Percentiles rank a stretch among this genome's conserved stretches.
Evolutionary conservation across 495 filamentous ascomycete genomes (phyloP).

Genomic region (Penicillium diatomitis): DNA sequence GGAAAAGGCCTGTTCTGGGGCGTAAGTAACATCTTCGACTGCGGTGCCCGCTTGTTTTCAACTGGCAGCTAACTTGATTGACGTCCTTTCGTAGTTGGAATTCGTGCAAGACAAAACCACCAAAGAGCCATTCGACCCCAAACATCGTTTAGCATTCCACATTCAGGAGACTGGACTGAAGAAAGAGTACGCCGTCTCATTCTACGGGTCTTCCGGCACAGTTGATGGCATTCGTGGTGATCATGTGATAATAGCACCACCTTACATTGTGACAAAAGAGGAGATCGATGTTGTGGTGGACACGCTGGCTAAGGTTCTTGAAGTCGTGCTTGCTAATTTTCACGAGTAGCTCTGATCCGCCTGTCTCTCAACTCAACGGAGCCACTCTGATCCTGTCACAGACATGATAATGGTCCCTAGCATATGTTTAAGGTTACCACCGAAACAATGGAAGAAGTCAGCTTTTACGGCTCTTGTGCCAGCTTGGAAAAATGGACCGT

Average conservation of each 20-base stretch:
- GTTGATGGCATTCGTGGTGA: constrained; percentile 62
- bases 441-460: too few species aligned
- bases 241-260: constrained; percentile 65
- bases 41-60: too few species aligned
- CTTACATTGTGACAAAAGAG: constrained; percentile 56
- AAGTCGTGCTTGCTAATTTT: constrained; percentile 24
- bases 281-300: constrained; percentile 54
- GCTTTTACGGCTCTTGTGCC: too few species aligned
- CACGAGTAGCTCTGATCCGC: background rate
- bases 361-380: too few species aligned
- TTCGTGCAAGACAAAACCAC: constrained; percentile 47
- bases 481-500: too few species aligned
- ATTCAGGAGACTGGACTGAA: constrained; percentile 46
- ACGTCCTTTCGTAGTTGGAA: constrained; percentile 34
- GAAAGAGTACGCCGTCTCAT: constrained; percentile 46
- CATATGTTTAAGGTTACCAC: too few species aligned
- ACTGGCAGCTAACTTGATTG: background rate
- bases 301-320: constrained; percentile 25
- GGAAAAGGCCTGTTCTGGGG: constrained; percentile 51
- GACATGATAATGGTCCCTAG: too few species aligned
- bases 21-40: constrained; percentile 19
- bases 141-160: constrained; percentile 25
- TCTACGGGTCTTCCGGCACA: constrained; percentile 64
- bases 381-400: too few species aligned
- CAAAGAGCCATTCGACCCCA: constrained; percentile 44